Evolutionary conservation across 2,329 filamentous ascomycete species (phyloP), one percentile per base, ranked within the genome.

Genomic region (Fusarium mundagurra): DNA sequence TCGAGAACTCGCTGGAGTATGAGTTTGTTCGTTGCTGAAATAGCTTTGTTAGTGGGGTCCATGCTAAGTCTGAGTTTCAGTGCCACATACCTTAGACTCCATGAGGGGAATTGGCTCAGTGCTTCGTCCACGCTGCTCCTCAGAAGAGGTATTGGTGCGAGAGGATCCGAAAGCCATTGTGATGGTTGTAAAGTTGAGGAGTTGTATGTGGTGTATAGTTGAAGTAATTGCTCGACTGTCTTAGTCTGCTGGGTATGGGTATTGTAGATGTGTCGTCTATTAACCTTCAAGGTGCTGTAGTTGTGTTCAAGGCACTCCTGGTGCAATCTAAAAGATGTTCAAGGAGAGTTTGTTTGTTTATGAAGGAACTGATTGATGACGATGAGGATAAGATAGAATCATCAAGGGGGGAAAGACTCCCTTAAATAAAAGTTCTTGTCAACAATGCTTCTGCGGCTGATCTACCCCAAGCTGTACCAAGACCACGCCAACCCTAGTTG

Each of bases 1-100:
- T 55, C 20, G 80, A 81, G 43, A 67, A 59, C 27, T 80, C 74
- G 73, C 79, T 80, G 18, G 80, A 80, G 61, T 77, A 81, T 43
- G 81, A 81, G 58, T 75, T 69, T 39, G 79, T 78, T 29, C 78
- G 78, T 73, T 78, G 73, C 71, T 76, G 55, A 20, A 59, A 65
- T 47, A 41, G 41, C 38, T 54, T 60, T 69, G 71, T 81, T 63
- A 80, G 76, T 64, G 38, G 36, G 50, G 53, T 43, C 61, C 39
- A 51, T 34, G 34, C 48, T 53, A 41, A 18, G 16, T 57, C 39
- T 67, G 33, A 67, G 58, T 67, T 67, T 62, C 48, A 33, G 55
- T 75, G 62, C 72, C 78, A 68, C 65, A 62, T 34, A 68, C 79
- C 75, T 81, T 80, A 24, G 61, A 66, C 47, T 78, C 72, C 58